Evolutionary conservation across 2,329 filamentous ascomycete species (phyloP).

Genomic region (Penicillium oxalicum): DNA sequence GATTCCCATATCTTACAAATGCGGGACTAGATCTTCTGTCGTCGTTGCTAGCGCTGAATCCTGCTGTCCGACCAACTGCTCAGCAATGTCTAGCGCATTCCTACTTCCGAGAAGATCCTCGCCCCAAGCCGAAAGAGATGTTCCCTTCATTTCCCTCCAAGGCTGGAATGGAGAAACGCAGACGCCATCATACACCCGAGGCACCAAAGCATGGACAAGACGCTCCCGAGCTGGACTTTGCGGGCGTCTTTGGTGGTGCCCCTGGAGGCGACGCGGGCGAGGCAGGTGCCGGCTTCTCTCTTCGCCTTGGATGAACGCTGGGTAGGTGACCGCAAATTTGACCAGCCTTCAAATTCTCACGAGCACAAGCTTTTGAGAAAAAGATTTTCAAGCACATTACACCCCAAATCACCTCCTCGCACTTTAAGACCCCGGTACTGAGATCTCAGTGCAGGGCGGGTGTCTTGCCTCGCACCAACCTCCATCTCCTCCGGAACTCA

Average conservation of each 20-base stretch:
- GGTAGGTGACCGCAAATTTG: not conserved
- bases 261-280: constrained; percentile 60
- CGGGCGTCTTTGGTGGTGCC: constrained; percentile 63
- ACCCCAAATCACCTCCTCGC: too few relatives aligned
- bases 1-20: constrained; percentile 74
- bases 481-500: too few relatives aligned
- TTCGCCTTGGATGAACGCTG: constrained; percentile 52
- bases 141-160: constrained; percentile 97
- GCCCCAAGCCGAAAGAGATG: constrained; percentile 82
- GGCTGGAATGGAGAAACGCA: constrained; percentile 79
- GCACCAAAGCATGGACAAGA: constrained; percentile 74
- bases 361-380: too few relatives aligned
- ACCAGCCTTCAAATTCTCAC: not conserved
- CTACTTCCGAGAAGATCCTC: constrained; percentile 85
- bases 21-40: constrained; percentile 66
- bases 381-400: too few relatives aligned
- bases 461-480: too few relatives aligned
- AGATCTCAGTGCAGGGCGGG: too few relatives aligned
- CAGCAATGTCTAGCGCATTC: constrained; percentile 68
- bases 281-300: constrained; percentile 50
- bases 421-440: too few relatives aligned
- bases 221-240: constrained; percentile 59
- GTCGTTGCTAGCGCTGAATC: constrained; percentile 68
- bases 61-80: constrained; percentile 63
- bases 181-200: constrained; percentile 67